phyloP scores from a whole-genome alignment of 768 basidiomycete genomes.

The Exidia glandulosa region DNA sequence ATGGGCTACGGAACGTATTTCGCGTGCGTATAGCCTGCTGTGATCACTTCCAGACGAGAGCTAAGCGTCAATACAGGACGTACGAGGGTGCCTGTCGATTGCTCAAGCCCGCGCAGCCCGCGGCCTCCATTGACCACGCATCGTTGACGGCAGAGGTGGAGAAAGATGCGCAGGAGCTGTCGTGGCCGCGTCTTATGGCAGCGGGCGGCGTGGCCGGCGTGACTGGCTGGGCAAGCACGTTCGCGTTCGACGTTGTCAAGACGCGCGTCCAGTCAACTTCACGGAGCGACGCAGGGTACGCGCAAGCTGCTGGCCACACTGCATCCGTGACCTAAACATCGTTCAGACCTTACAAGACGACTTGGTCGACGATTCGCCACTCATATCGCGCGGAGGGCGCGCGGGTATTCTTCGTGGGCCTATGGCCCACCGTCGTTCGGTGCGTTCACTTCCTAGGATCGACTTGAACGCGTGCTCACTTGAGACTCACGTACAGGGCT shows the following conservation, averaged over 20 bases:
- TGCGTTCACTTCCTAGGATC: constrained; percentile 22
- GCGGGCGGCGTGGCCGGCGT: constrained; percentile 73
- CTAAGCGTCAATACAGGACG: constrained; percentile 19
- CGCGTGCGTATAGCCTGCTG: constrained; percentile 27
- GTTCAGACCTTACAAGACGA: constrained; percentile 47
- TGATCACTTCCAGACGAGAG: constrained; percentile 2
- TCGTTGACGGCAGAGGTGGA: constrained; percentile 33
- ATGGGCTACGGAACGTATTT: constrained; percentile 83
- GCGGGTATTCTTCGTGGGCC: constrained; percentile 62
- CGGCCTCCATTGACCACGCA: constrained; percentile 17
- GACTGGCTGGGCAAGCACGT: constrained; percentile 69
- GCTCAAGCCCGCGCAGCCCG: constrained; percentile 19
- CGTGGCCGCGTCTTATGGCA: constrained; percentile 50
- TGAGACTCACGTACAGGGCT: constrained; percentile 32
- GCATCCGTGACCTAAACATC: neutral
- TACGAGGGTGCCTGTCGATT: constrained; percentile 56
- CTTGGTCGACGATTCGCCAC: constrained; percentile 42
- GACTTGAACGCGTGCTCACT: neutral
- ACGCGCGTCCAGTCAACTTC: constrained; percentile 64
- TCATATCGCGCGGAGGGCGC: constrained; percentile 57
- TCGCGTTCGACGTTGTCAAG: constrained; percentile 84
- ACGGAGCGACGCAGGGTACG: constrained; percentile 1
- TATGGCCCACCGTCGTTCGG: constrained; percentile 75
- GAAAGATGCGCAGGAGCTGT: constrained; percentile 20
- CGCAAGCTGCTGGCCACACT: neutral